A percentile compares a stretch with the other conserved stretches of the same genome.
These are phyloP conservation scores for Persicaria tinctoria DNA, from an alignment of 148 eudicot genomes.

Conservation along the genomic window DNA sequence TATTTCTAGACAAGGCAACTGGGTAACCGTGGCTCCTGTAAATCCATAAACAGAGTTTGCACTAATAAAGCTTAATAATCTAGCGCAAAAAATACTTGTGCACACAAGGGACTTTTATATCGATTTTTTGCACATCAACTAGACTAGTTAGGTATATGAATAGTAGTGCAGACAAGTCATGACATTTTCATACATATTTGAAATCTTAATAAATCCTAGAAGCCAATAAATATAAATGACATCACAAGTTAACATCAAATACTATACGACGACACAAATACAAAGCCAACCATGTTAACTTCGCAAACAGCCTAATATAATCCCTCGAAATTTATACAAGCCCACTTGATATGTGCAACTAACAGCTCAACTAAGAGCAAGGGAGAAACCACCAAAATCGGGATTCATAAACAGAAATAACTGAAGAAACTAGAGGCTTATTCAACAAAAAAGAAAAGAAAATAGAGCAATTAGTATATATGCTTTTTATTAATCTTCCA, in stretches of 20 bases:
- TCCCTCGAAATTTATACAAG: background rate
- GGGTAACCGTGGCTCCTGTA: too few species aligned
- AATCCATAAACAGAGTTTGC: too few species aligned
- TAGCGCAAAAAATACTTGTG: too few species aligned
- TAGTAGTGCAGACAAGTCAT: too few species aligned
- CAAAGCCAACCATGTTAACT: background rate
- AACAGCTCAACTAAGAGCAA: background rate
- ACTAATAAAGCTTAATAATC: too few species aligned
- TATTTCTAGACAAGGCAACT: too few species aligned
- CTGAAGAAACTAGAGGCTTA: background rate
- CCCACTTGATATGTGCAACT: slow-evolving; percentile 3
- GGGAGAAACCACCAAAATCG: background rate
- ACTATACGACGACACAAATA: background rate
- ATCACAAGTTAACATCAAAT: background rate
- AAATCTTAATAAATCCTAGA: background rate
- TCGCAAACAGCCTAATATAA: background rate
- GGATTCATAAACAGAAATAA: background rate
- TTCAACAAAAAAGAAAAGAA: too few species aligned
- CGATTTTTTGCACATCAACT: too few species aligned
- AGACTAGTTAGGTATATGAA: too few species aligned
- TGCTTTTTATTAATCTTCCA: background rate
- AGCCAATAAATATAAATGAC: background rate
- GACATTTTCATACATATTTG: background rate
- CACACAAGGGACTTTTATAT: background rate
- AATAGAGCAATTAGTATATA: too few species aligned